A percentile compares a stretch with the other conserved stretches of the same genome.
Evolutionary conservation across 371 early-diverging fungal species (phyloP).

Genomic region (Lichtheimia ramosa): DNA sequence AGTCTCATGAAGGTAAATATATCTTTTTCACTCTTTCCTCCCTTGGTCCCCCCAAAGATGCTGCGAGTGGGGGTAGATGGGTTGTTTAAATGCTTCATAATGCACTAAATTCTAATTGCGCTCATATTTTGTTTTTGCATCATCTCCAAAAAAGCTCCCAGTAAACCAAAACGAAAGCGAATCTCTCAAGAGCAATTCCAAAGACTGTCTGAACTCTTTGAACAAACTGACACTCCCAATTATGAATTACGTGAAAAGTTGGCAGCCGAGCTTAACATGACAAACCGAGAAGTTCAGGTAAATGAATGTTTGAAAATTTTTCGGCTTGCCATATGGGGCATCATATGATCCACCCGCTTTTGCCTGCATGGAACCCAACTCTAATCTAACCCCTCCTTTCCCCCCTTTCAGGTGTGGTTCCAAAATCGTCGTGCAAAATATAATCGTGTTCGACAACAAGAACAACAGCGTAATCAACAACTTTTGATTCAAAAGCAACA

Average conservation of each 20-base stretch:
- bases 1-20: slow-evolving; percentile 40
- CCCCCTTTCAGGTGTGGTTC: slow-evolving; percentile 27
- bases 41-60: background rate
- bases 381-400: slow-evolving; percentile 3
- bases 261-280: slow-evolving; percentile 86
- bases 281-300: slow-evolving; percentile 91
- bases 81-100: too few relatives aligned
- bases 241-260: slow-evolving; percentile 83
- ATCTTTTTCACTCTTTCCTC: slow-evolving; percentile 6
- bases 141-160: slow-evolving; percentile 10
- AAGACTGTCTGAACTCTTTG: slow-evolving; percentile 66
- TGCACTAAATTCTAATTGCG: slow-evolving; percentile 4
- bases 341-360: slow-evolving; percentile 18
- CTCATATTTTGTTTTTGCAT: background rate
- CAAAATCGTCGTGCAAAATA: slow-evolving; percentile 34
- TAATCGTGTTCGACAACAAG: slow-evolving; percentile 28
- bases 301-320: slow-evolving; percentile 12
- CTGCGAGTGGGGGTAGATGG: too few relatives aligned
- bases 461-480: slow-evolving; percentile 18
- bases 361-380: slow-evolving; percentile 10
- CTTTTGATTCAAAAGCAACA: slow-evolving; percentile 11
- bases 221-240: slow-evolving; percentile 84
- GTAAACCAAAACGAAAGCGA: slow-evolving; percentile 71
- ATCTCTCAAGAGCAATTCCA: slow-evolving; percentile 75
- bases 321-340: slow-evolving; percentile 25